phyloP scores from a whole-genome alignment of 257 asterid species.

The Nicotiana undulata region DNA sequence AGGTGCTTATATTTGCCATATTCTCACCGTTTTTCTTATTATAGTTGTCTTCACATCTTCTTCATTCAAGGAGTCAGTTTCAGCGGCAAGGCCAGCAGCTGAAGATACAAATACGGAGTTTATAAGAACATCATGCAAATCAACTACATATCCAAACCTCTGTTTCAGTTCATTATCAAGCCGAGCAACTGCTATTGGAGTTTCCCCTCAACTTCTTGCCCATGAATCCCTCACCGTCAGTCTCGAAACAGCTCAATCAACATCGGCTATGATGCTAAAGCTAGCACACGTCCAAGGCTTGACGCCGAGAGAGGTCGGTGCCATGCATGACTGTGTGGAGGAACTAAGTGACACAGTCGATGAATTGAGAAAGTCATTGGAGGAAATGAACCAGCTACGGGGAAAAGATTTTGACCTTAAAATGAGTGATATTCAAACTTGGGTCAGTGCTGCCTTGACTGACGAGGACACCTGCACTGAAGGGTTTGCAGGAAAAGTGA shows the following conservation, averaged over 20 bases:
- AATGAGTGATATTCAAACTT: slow-evolving; percentile 51
- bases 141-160: slow-evolving; percentile 59
- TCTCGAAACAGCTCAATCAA: slow-evolving; percentile 30
- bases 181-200: slow-evolving; percentile 39
- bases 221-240: slow-evolving; percentile 48
- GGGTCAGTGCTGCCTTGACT: slow-evolving; percentile 90
- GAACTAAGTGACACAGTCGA: slow-evolving; percentile 46
- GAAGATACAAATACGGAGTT: slow-evolving; percentile 28
- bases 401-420: slow-evolving; percentile 27
- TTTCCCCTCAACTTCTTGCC: slow-evolving; percentile 45
- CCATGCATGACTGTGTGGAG: slow-evolving; percentile 69
- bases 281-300: slow-evolving; percentile 32
- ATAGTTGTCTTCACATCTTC: slow-evolving; percentile 8
- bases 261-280: slow-evolving; percentile 34
- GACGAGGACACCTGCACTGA: slow-evolving; percentile 66
- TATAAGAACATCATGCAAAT: slow-evolving; percentile 49
- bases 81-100: slow-evolving; percentile 17
- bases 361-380: slow-evolving; percentile 29
- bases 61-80: slow-evolving; percentile 2
- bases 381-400: slow-evolving; percentile 35
- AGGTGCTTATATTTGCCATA: background rate
- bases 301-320: slow-evolving; percentile 43
- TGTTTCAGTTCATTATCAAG: slow-evolving; percentile 53
- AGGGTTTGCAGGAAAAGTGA: slow-evolving; percentile 44
- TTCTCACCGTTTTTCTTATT: slow-evolving; percentile 14